Base-by-base conservation (phyloP, 106 monocot genomes). In the Dendrobium chrysotoxum region DNA sequence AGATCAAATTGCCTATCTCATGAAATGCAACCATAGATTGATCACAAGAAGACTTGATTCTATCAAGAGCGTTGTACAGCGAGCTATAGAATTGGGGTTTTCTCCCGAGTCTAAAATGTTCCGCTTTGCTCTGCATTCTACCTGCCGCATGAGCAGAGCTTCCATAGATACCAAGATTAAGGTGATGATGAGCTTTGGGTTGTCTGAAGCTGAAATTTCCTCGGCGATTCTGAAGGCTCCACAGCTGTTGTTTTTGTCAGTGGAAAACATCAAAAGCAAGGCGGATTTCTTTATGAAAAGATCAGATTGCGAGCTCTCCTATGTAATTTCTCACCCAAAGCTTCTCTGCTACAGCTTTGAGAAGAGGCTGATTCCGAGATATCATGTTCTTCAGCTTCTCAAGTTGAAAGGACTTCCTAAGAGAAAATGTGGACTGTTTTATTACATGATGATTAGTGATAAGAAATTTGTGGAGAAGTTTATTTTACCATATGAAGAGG, bases 321-420 rank as follows among this genome's bases (percentile, higher is more conserved):
- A 79, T 10, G 10, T 88, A 7, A 28, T 47, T 18, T 41, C 16
- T 4, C 53, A 57, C 28, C 84, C 81, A 3, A 41, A 20, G 31
- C 13, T 88, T 18, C 53, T 88, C 11, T 11, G 68, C 12, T 82
- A 40, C 25, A 88, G 87, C 84, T 39, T 82, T 74, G 79, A 85
- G 79, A 82, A 39, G 38, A 81, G 85, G 53, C 53, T 89, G 54
- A 81, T 78, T 21, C 86, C 88, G 5, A 76, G 86, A 40, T 18
- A 75, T 53, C 35, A 47, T 39, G 81, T 89, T 54, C 20, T 85
- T 70, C 28, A 77, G 58, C 28, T 78, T 74, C 80, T 86, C 16
- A 83, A 79, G 65, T 42, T 58, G 4, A 78, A 86, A 9, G 78
- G 53, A 4, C 28, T 79, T 20, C 39, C 25, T 20, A 11, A 2